Conservation (phyloP, 1,139 yeast genomes). For the Suhomyces bribrorum region DNA sequence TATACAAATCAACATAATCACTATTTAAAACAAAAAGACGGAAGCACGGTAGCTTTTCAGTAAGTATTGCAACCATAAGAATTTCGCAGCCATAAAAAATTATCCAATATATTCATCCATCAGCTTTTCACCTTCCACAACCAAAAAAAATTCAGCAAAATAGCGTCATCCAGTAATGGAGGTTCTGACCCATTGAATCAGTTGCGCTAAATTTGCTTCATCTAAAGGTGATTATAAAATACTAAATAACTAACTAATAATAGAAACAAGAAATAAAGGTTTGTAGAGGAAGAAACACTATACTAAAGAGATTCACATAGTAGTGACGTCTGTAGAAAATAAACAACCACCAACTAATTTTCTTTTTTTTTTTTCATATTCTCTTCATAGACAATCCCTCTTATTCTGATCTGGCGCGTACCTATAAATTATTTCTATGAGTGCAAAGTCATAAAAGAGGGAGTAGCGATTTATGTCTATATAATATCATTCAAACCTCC, state of each 20-base stretch:
- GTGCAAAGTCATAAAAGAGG: slow-evolving; percentile 5
- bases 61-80: too few species aligned
- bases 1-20: too few species aligned
- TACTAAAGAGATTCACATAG: slow-evolving; percentile 3
- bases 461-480: slow-evolving; percentile 10
- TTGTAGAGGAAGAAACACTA: slow-evolving; percentile 9
- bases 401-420: slow-evolving; percentile 8
- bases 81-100: slow-evolving; percentile 15
- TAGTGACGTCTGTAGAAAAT: slow-evolving; percentile 10
- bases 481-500: slow-evolving; percentile 9
- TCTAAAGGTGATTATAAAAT: slow-evolving; percentile 14
- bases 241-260: slow-evolving; percentile 16
- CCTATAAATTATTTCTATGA: slow-evolving; percentile 9
- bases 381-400: slow-evolving; percentile 1
- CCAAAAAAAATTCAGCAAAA: slow-evolving; percentile 2
- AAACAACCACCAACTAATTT: slow-evolving; percentile 3
- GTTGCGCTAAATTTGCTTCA: slow-evolving; percentile 11
- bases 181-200: slow-evolving; percentile 4
- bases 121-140: neutral
- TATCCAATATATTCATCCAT: neutral
- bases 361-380: slow-evolving; percentile 2
- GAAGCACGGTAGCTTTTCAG: neutral
- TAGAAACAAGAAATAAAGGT: slow-evolving; percentile 18
- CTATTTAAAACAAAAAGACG: neutral
- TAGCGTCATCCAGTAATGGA: slow-evolving; percentile 8